These are phyloP conservation scores for Fraxinus greggii DNA, from an alignment of 305 asterid genomes.

Conservation along the genomic window DNA sequence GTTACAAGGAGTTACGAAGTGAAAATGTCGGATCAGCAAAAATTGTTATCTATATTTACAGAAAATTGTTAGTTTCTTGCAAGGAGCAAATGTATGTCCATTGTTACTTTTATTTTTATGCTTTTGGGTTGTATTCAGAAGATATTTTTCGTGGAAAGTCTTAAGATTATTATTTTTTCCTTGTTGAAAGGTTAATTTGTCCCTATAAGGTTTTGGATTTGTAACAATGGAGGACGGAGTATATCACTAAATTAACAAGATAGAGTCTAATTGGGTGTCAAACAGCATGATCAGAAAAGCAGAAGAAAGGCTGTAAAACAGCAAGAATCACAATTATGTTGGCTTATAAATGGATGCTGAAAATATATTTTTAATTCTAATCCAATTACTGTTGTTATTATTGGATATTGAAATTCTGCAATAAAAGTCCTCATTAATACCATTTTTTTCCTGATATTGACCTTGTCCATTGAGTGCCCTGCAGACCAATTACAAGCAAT, in stretches of 20 bases:
- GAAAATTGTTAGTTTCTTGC: conserved; percentile 80
- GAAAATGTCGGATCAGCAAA: conserved; percentile 73
- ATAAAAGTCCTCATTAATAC: neutral
- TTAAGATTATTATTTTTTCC: neutral
- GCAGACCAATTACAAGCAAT: neutral
- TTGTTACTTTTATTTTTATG: conserved; percentile 1
- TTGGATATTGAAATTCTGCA: neutral
- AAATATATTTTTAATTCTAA: neutral
- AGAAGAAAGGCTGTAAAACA: neutral
- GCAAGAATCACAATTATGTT: neutral
- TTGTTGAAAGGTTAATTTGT: neutral
- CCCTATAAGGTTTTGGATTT: neutral
- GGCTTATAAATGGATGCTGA: neutral
- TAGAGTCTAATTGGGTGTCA: neutral
- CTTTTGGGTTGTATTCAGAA: conserved; percentile 13
- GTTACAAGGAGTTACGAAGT: conserved; percentile 88
- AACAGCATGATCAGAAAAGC: neutral
- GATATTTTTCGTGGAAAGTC: neutral
- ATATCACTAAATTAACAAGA: neutral
- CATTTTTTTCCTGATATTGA: neutral
- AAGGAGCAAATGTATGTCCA: conserved; percentile 82
- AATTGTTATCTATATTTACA: conserved; percentile 81
- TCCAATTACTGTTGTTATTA: neutral
- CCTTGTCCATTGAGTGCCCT: neutral
- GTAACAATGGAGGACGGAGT: neutral